phyloP scores from a whole-genome alignment of 208 protist species.

The Wallacemonas sp. region DNA sequence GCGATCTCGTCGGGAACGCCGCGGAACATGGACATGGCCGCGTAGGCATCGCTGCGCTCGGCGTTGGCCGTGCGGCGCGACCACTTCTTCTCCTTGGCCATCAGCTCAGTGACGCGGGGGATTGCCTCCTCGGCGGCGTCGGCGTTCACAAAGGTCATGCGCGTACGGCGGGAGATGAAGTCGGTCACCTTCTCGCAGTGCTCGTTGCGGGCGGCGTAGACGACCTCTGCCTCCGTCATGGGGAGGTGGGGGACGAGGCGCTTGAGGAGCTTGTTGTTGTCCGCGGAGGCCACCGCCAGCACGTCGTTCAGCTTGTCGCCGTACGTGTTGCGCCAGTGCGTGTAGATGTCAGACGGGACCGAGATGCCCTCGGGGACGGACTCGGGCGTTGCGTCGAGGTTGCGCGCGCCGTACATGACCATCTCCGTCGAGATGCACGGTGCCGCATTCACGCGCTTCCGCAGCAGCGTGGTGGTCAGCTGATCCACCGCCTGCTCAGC shows the following conservation, averaged over 20 bases:
- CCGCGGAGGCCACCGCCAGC: constrained; percentile 33
- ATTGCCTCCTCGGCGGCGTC: constrained; percentile 63
- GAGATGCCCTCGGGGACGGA: constrained; percentile 29
- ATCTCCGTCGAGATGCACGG: constrained; percentile 79
- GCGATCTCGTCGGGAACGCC: constrained; percentile 21
- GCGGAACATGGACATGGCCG: constrained; percentile 50
- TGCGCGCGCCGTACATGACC: constrained; percentile 79
- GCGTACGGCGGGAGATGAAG: constrained; percentile 92
- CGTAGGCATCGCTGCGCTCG: constrained; percentile 59
- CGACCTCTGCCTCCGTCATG: constrained; percentile 89
- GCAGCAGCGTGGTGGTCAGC: constrained; percentile 49
- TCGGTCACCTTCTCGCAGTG: constrained; percentile 91
- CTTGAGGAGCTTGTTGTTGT: constrained; percentile 37
- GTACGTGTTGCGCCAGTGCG: constrained; percentile 68
- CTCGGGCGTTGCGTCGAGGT: constrained; percentile 38
- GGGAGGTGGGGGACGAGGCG: constrained; percentile 58
- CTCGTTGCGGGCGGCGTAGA: constrained; percentile 77
- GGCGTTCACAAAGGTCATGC: constrained; percentile 89
- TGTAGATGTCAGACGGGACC: constrained; percentile 61
- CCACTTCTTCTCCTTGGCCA: constrained; percentile 87
- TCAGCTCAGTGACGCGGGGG: constrained; percentile 85
- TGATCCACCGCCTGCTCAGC: constrained; percentile 89
- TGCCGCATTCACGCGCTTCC: constrained; percentile 27
- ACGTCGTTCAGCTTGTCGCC: constrained; percentile 63
- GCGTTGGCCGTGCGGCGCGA: constrained; percentile 33